These are phyloP conservation scores for Microdochium bolleyi DNA, from an alignment of 2,329 filamentous ascomycete species.

Conservation along the genomic window DNA sequence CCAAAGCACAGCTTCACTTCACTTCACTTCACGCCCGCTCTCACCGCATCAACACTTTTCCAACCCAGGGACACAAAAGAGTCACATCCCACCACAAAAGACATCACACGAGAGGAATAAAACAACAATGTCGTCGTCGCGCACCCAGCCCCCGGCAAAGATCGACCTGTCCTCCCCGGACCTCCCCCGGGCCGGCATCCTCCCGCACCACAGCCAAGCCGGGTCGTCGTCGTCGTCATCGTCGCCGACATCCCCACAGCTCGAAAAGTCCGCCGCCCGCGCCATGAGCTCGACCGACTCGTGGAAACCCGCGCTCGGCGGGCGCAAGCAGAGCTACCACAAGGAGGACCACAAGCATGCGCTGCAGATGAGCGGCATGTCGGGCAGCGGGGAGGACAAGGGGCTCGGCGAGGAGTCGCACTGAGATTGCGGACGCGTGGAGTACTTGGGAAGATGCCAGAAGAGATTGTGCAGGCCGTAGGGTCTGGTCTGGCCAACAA, in stretches of 20 bases:
- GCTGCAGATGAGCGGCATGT: conserved; percentile 37
- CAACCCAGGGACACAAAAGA: no score
- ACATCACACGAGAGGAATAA: not conserved
- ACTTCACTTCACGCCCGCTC: no score
- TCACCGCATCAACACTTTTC: not conserved
- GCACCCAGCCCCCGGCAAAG: conserved; percentile 7
- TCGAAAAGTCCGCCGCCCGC: conserved; percentile 22
- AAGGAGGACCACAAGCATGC: conserved; percentile 45
- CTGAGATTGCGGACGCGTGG: not conserved
- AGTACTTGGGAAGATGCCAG: not conserved
- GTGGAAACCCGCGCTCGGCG: conserved; percentile 40
- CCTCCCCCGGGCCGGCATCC: no score
- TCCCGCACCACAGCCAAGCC: no score
- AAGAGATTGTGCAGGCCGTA: no score
- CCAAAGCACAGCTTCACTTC: no score
- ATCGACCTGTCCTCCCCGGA: not conserved
- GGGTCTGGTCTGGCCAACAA: no score
- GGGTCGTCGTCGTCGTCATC: no score
- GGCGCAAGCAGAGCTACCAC: conserved; percentile 41
- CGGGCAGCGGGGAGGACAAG: conserved; percentile 23
- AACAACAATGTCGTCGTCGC: conserved; percentile 8
- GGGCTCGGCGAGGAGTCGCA: conserved; percentile 32
- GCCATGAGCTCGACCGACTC: conserved; percentile 25
- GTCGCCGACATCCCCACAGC: conserved; percentile 17
- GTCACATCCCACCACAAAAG: not conserved